Evolutionary conservation across 352 stramenopile species (phyloP), one percentile per base, ranked within the genome.

Genomic region (Elongisporangium undulatum): DNA sequence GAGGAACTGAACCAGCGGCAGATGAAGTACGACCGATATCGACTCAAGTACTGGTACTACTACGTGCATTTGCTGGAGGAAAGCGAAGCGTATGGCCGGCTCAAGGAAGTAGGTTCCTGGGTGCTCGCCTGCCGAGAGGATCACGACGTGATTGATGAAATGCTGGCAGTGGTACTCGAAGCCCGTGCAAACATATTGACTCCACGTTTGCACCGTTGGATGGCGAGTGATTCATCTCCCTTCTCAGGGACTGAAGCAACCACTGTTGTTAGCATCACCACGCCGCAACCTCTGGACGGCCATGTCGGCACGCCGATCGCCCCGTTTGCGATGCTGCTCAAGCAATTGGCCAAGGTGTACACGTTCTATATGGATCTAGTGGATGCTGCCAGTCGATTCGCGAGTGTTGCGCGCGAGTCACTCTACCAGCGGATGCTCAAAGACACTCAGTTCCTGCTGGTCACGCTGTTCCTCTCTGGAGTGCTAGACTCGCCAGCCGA

Each of bases 1-100:
- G 82, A 92, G 51, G 82, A 89, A 52, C 65, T 92, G 26, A 92
- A 92, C 60, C 82, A 92, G 57, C 78, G 82, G 10, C 82, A 92
- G 63, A 78, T 89, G 64, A 92, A 92, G 69, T 92, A 87, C 51
- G 82, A 92, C 41, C 55, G 63, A n/a, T 85, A 75, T 22, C 78
- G 85, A 0, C 67, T 94, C n/a, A 92, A 92, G 56, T 94, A 94
- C 55, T 87, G 79, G 68, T 54, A 66, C 4, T 90, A 87, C 54
- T 89, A 89, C 58, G 64, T 90, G 4, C 57, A 61, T 1, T 17
- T 92, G 12, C 62, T 94, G 3, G 55, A 75, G 51, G 75, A 89
- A 45, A 82, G 68, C 21, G 61, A 71, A 3, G 77, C 71, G 17
- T 89, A 91, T 49, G 74, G 59, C 16, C 66, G 72, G 16, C 63